Conservation (phyloP, 768 basidiomycete genomes). For the Pleurotus tuber-regium region DNA sequence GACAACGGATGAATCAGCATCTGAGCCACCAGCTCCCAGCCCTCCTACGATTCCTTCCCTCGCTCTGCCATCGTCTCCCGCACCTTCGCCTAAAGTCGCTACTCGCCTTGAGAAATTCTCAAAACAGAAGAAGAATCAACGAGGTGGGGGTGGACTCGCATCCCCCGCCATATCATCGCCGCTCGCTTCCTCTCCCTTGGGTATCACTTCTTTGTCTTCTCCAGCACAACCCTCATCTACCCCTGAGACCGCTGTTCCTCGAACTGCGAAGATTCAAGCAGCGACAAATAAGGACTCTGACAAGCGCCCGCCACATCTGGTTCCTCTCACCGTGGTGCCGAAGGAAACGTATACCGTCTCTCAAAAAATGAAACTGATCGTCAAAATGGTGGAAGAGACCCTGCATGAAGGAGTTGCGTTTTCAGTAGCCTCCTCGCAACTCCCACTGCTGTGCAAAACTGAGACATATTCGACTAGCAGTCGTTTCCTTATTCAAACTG, state of each 20-base stretch:
- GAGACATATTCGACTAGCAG: constrained; percentile 36
- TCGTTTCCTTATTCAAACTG: constrained; percentile 58
- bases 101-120: constrained; percentile 58
- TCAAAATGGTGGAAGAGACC: constrained; percentile 56
- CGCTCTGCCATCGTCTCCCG: constrained; percentile 20
- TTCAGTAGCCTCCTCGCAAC: constrained; percentile 35
- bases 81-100: constrained; percentile 45
- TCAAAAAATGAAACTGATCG: constrained; percentile 48
- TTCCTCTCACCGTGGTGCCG: constrained; percentile 19
- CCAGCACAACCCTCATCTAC: constrained; percentile 19
- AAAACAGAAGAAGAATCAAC: constrained; percentile 42
- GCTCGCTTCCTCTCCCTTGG: constrained; percentile 1
- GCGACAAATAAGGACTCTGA: constrained; percentile 8
- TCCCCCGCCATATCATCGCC: constrained; percentile 6
- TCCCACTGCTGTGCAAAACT: constrained; percentile 47
- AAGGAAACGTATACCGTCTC: constrained; percentile 65
- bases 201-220: constrained; percentile 15
- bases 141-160: constrained; percentile 24
- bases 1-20: constrained; percentile 46
- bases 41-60: constrained; percentile 18
- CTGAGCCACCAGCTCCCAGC: constrained; percentile 23
- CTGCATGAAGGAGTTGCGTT: constrained; percentile 69
- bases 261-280: not conserved
- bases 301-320: constrained; percentile 25
- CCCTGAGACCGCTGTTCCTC: constrained; percentile 13